Conservation (phyloP, 106 monocot genomes). For the Allium cepa region DNA sequence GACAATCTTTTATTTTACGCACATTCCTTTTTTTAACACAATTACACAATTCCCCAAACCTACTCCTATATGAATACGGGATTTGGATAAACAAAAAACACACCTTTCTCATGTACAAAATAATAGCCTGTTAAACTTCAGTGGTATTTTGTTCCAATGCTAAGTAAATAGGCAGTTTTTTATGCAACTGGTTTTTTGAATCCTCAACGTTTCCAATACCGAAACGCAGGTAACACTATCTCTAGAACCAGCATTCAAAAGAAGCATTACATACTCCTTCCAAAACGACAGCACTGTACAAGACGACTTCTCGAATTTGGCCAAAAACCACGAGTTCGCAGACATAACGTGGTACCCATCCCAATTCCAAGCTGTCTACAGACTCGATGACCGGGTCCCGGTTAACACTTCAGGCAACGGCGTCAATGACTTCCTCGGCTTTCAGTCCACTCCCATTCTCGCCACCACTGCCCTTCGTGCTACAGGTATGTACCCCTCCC, state of each 20-base stretch:
- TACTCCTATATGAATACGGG: no score
- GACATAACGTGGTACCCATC: slow-evolving; percentile 86
- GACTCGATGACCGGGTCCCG: slow-evolving; percentile 48
- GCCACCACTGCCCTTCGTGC: slow-evolving; percentile 28
- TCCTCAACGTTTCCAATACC: background rate
- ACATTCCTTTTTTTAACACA: no score
- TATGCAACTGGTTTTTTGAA: no score
- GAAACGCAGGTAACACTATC: slow-evolving; percentile 52
- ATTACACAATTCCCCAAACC: no score
- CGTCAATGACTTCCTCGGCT: slow-evolving; percentile 69
- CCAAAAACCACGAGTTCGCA: slow-evolving; percentile 49
- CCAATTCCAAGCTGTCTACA: slow-evolving; percentile 44
- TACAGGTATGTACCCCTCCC: slow-evolving; percentile 22
- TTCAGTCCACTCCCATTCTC: slow-evolving; percentile 29
- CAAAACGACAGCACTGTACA: slow-evolving; percentile 32
- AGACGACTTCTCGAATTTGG: slow-evolving; percentile 40
- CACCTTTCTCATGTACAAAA: no score
- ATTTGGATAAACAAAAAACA: no score
- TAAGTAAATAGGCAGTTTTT: background rate
- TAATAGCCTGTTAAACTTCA: no score
- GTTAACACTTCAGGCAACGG: slow-evolving; percentile 54
- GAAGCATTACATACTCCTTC: slow-evolving; percentile 55
- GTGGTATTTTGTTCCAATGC: no score
- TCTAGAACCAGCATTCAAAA: slow-evolving; percentile 55
- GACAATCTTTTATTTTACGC: no score